Evolutionary conservation across 176 grass and related monocot species (phyloP).

Genomic region (Elaeis guineensis): DNA sequence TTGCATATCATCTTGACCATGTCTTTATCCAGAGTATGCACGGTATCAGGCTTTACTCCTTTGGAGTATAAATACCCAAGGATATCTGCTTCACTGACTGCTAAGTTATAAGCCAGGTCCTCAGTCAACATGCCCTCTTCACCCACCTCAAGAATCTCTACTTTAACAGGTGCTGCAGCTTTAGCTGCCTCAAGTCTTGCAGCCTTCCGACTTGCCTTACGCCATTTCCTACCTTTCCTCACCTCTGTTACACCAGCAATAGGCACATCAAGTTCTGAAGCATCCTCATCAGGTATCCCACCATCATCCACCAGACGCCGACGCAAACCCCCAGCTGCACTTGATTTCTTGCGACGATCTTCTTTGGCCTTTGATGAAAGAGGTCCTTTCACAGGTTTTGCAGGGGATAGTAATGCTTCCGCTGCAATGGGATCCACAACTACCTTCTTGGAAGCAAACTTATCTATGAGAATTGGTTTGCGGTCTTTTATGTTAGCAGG

Average conservation of each 20-base stretch:
- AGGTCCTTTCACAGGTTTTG: slow-evolving; percentile 52
- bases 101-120: slow-evolving; percentile 74
- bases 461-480: slow-evolving; percentile 90
- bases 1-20: slow-evolving; percentile 94
- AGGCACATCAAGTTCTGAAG: slow-evolving; percentile 32
- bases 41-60: slow-evolving; percentile 48
- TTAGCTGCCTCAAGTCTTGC: slow-evolving; percentile 59
- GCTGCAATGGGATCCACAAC: slow-evolving; percentile 53
- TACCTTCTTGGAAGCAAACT: slow-evolving; percentile 69
- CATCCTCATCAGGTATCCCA: slow-evolving; percentile 34
- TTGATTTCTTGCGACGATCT: slow-evolving; percentile 48
- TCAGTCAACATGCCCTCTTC: slow-evolving; percentile 81
- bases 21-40: slow-evolving; percentile 68
- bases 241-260: slow-evolving; percentile 43
- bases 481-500: slow-evolving; percentile 46
- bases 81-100: slow-evolving; percentile 61
- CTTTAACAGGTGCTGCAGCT: slow-evolving; percentile 77
- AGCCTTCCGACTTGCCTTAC: slow-evolving; percentile 63
- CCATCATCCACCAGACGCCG: slow-evolving; percentile 31
- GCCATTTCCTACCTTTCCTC: slow-evolving; percentile 86
- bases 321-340: slow-evolving; percentile 26
- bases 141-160: slow-evolving; percentile 92
- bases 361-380: slow-evolving; percentile 43
- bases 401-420: slow-evolving; percentile 41
- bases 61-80: slow-evolving; percentile 49